phyloP scores from a whole-genome alignment of 768 basidiomycete genomes.

The Tylopilus plumbeoviolaceoides region DNA sequence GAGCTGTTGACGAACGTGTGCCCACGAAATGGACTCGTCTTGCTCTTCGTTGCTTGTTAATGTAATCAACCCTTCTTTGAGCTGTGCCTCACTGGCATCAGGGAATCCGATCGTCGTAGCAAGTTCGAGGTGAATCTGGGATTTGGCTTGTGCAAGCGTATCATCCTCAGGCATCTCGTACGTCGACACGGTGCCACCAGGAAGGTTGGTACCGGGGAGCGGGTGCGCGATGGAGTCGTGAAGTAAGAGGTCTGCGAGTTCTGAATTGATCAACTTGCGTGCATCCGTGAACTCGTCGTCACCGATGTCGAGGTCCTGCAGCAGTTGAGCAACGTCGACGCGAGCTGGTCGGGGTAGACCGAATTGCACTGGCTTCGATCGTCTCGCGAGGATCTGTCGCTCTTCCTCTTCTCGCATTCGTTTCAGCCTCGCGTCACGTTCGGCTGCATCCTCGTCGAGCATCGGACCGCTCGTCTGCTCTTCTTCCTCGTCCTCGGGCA shows the following conservation, averaged over 20 bases:
- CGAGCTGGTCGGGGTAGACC: slow-evolving; percentile 84
- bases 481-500: slow-evolving; percentile 82
- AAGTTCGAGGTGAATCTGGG: slow-evolving; percentile 74
- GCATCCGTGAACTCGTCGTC: slow-evolving; percentile 49
- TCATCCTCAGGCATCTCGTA: slow-evolving; percentile 80
- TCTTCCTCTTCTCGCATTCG: slow-evolving; percentile 73
- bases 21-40: slow-evolving; percentile 69
- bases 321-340: slow-evolving; percentile 63
- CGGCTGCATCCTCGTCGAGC: slow-evolving; percentile 84
- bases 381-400: slow-evolving; percentile 70
- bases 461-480: slow-evolving; percentile 23
- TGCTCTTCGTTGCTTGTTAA: slow-evolving; percentile 58
- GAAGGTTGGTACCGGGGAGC: slow-evolving; percentile 77
- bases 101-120: slow-evolving; percentile 81
- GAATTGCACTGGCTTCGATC: slow-evolving; percentile 77
- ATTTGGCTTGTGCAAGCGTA: slow-evolving; percentile 63
- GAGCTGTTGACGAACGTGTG: slow-evolving; percentile 55
- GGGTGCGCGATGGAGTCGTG: slow-evolving; percentile 90
- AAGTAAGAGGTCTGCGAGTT: slow-evolving; percentile 72
- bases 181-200: slow-evolving; percentile 64
- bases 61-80: slow-evolving; percentile 71
- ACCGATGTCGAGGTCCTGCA: slow-evolving; percentile 53
- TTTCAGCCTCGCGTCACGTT: slow-evolving; percentile 74
- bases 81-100: slow-evolving; percentile 70
- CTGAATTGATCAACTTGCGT: slow-evolving; percentile 65